Base-by-base conservation (phyloP, 345 rosid species). In the Lenwebbia sp. region DNA sequence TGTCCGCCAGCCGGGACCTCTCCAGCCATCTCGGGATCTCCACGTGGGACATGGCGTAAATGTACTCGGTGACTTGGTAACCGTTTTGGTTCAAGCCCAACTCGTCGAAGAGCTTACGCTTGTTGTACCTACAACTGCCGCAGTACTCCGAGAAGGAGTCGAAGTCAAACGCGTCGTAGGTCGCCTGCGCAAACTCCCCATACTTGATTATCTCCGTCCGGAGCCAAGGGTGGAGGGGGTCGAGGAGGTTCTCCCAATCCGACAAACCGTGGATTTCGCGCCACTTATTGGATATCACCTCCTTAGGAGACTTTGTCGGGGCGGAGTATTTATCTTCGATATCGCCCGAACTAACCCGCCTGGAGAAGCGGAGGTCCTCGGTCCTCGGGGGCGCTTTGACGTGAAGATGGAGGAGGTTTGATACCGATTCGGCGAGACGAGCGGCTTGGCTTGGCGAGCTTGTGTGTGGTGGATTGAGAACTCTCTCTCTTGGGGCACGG, bases 161-260 rank as follows among this genome's bases (percentile, higher is more conserved):
- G 28, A 88, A 89, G 75, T 93, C 92, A 11, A 90, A 93, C 3
- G 88, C 91, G 19, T 92, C 93, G 13, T 91, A 93, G 2, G 92
- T 88, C 3, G 92, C 93, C 74, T 90, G 88, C 1, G 91, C 90
- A 0, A 93, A 89, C 22, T 93, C 92, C 17, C 94, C 92, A 37
- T 93, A 93, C 82, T 90, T 89, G 86, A 89, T 78, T n/a, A 93
- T 89, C 65, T 91, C 92, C 22, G 55, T 88, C 30, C 92, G 91
- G 28, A 91, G 94, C 82, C 82, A 84, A n/a, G 94, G 89, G 70
- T 92, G 86, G 25, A 93, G 88, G 0, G 95, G 94, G 85, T 91
- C 89, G 47, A 93, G 87, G 11, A 90, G 89, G 44, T 70, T 22
- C 13, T 85, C 60, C 94, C 93, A 92, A 26, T 90, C 88, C 50